phyloP scores from a whole-genome alignment of 371 early-diverging fungal species.

The Mucor circinelloides region DNA sequence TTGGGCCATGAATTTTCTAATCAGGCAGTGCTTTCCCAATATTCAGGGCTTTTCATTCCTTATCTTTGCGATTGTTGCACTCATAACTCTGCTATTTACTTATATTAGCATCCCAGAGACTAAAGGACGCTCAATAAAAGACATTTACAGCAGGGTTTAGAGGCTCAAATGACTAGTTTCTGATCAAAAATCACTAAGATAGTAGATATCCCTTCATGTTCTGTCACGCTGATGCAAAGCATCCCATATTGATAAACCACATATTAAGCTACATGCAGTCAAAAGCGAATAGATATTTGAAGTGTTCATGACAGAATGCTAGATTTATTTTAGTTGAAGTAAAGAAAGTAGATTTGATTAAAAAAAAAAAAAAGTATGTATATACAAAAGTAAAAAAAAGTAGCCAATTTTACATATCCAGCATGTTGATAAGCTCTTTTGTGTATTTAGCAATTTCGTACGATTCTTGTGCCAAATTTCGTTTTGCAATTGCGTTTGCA shows the following conservation, averaged over 20 bases:
- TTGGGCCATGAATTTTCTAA: slow-evolving; percentile 55
- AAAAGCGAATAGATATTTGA: no score
- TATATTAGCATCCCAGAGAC: slow-evolving; percentile 76
- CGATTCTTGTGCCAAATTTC: slow-evolving; percentile 82
- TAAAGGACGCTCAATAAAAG: slow-evolving; percentile 66
- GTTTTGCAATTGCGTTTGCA: slow-evolving; percentile 73
- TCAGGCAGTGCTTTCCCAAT: slow-evolving; percentile 64
- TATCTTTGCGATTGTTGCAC: slow-evolving; percentile 44
- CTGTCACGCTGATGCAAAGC: background rate
- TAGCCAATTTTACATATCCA: slow-evolving; percentile 27
- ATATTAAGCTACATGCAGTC: no score
- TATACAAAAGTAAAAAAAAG: background rate
- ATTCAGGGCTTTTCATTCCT: slow-evolving; percentile 70
- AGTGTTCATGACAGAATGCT: background rate
- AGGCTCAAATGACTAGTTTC: background rate
- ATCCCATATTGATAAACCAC: background rate
- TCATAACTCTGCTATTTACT: slow-evolving; percentile 22
- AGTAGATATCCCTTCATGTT: background rate
- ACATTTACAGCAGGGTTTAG: slow-evolving; percentile 30
- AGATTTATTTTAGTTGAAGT: background rate
- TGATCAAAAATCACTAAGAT: background rate
- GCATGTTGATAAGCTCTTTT: slow-evolving; percentile 69
- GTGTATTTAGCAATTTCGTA: slow-evolving; percentile 93
- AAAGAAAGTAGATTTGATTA: background rate
- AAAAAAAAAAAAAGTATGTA: background rate